phyloP scores from a whole-genome alignment of 345 rosid genomes.

The Aquilaria yunnanensis region DNA sequence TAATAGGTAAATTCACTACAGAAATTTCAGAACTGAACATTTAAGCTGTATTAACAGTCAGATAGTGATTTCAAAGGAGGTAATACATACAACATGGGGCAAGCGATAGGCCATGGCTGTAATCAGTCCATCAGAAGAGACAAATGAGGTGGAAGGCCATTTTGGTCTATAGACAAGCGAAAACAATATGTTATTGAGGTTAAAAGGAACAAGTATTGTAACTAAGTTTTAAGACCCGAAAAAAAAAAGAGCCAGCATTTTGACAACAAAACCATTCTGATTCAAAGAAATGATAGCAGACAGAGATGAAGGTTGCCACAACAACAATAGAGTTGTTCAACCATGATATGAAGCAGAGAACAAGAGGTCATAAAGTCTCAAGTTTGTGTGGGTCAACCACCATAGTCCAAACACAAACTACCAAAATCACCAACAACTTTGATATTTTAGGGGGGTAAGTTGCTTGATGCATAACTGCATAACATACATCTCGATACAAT shows the following conservation, averaged over 20 bases:
- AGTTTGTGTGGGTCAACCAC: too few species aligned
- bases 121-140: constrained; percentile 86
- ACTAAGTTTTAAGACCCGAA: background rate
- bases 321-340: too few species aligned
- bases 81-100: constrained; percentile 85
- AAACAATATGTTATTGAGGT: constrained; percentile 15
- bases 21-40: constrained; percentile 16
- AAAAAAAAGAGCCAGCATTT: background rate
- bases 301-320: too few species aligned
- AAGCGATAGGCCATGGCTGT: constrained; percentile 97
- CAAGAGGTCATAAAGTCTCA: too few species aligned
- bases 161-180: constrained; percentile 68
- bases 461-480: too few species aligned
- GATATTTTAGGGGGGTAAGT: too few species aligned
- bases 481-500: too few species aligned
- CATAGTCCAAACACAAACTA: too few species aligned
- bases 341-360: too few species aligned
- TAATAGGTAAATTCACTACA: constrained; percentile 16
- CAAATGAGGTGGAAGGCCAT: constrained; percentile 98
- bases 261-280: background rate
- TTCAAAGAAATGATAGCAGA: too few species aligned
- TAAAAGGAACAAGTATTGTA: constrained; percentile 5
- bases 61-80: constrained; percentile 1
- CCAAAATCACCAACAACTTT: too few species aligned
- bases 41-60: constrained; percentile 3